Evolutionary conservation across 164 flowering plant genomes (phyloP).

Genomic region (Umbilicus rupestris): DNA sequence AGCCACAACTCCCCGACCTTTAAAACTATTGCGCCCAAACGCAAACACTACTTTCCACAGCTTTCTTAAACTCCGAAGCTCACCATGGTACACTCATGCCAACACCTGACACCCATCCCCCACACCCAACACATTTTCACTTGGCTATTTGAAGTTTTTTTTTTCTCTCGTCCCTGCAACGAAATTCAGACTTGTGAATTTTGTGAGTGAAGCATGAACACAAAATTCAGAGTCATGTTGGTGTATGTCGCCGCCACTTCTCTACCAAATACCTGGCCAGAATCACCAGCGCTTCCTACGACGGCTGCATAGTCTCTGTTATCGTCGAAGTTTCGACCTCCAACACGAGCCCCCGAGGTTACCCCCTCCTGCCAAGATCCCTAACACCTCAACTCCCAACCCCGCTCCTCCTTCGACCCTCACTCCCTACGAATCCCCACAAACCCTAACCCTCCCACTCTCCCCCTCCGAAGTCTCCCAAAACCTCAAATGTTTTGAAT

Average conservation of each 20-base stretch:
- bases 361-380: slow-evolving; percentile 60
- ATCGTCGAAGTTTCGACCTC: slow-evolving; percentile 31
- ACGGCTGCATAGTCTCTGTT: slow-evolving; percentile 47
- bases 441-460: slow-evolving; percentile 29
- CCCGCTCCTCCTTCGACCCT: slow-evolving; percentile 17
- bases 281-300: slow-evolving; percentile 29
- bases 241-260: slow-evolving; percentile 30
- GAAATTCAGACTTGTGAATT: no score
- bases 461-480: slow-evolving; percentile 72
- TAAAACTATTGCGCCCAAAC: no score
- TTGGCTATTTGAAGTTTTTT: no score
- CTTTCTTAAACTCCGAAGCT: no score
- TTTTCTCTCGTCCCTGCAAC: no score
- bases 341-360: slow-evolving; percentile 55
- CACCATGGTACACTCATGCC: no score
- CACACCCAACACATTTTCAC: no score
- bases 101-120: no score
- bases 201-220: neutral
- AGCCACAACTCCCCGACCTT: no score
- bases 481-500: slow-evolving; percentile 62
- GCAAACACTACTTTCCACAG: no score
- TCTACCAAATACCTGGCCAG: slow-evolving; percentile 79
- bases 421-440: slow-evolving; percentile 36
- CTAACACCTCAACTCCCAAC: slow-evolving; percentile 37
- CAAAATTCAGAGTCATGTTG: neutral